A percentile compares a stretch with the other conserved stretches of the same genome.
phyloP scores from a whole-genome alignment of 148 eudicot genomes.

The Agrostemma githago region DNA sequence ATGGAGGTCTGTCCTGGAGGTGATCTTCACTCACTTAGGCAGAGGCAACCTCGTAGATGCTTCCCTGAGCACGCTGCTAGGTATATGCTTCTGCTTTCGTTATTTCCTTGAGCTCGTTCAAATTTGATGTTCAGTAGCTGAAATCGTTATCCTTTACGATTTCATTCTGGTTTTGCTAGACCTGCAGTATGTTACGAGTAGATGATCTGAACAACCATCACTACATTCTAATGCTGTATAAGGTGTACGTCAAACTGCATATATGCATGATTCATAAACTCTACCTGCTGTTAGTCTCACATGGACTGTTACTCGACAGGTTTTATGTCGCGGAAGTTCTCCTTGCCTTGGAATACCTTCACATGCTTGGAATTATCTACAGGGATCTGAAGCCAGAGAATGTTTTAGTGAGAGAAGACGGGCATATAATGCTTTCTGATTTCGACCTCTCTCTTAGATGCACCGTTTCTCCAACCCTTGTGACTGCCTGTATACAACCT shows the following conservation, averaged over 20 bases:
- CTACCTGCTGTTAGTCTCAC: constrained; percentile 4
- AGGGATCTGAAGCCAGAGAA: constrained; percentile 94
- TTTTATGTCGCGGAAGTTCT: constrained; percentile 95
- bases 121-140: not conserved
- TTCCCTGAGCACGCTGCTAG: constrained; percentile 95
- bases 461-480: constrained; percentile 69
- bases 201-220: not conserved
- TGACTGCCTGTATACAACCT: constrained; percentile 56
- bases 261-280: not conserved
- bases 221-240: no score
- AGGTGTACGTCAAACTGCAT: not conserved
- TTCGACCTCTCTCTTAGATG: constrained; percentile 93
- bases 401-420: constrained; percentile 84
- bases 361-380: constrained; percentile 96
- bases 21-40: constrained; percentile 84
- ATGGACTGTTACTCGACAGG: constrained; percentile 35
- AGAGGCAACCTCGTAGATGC: constrained; percentile 69
- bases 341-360: constrained; percentile 85
- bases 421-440: constrained; percentile 97
- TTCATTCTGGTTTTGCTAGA: no score
- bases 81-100: constrained; percentile 23
- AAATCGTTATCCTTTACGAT: not conserved
- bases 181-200: not conserved
- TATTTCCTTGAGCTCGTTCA: not conserved
- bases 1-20: constrained; percentile 98